phyloP scores from a whole-genome alignment of 495 filamentous ascomycete species.

The Letharia columbiana region DNA sequence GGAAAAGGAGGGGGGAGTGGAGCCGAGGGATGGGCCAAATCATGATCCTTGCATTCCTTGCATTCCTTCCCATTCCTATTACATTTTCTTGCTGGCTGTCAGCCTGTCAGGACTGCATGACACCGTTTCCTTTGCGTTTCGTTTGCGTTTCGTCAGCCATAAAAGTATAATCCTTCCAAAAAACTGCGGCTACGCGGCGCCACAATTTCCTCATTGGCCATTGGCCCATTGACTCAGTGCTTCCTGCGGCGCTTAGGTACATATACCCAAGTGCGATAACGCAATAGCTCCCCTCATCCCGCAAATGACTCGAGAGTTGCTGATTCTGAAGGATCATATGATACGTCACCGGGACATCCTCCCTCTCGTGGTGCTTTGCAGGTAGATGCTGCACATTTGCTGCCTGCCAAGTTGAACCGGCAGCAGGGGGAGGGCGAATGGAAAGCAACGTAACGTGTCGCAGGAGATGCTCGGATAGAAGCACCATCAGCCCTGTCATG shows the following conservation, averaged over 20 bases:
- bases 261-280: neutral
- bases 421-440: neutral
- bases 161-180: neutral
- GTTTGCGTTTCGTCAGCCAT: conserved; percentile 4
- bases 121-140: neutral
- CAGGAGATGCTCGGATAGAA: neutral
- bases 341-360: neutral
- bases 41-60: no score
- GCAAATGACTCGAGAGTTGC: neutral
- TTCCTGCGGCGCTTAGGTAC: neutral
- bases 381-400: neutral
- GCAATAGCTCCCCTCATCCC: neutral
- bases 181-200: conserved; percentile 1
- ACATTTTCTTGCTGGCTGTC: no score
- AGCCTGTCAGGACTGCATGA: neutral
- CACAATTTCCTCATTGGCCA: neutral
- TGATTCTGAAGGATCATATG: neutral
- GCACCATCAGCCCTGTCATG: neutral
- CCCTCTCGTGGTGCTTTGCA: no score
- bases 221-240: neutral
- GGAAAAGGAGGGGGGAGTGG: neutral
- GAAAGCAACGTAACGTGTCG: neutral
- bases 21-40: neutral
- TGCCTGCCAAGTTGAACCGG: neutral
- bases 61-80: no score